These are phyloP conservation scores for Chlorella ohadii DNA, from an alignment of 139 green algal species.

Conservation along the genomic window DNA sequence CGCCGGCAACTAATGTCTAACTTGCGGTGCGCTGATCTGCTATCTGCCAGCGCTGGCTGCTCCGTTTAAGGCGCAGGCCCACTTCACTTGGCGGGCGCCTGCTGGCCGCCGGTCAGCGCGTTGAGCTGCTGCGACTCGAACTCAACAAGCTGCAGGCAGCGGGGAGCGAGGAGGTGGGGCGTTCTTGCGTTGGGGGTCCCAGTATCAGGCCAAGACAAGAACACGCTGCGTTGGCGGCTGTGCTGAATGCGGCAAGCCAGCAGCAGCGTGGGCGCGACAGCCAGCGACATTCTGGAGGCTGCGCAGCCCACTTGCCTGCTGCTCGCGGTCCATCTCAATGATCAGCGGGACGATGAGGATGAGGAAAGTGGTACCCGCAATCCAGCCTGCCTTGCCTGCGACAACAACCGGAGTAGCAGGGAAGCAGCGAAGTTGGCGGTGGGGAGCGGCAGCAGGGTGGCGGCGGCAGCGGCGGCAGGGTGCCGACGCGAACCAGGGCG, in stretches of 20 bases:
- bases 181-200: too few relatives aligned
- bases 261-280: too few relatives aligned
- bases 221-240: too few relatives aligned
- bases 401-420: constrained; percentile 26
- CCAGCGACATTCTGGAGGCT: too few relatives aligned
- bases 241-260: too few relatives aligned
- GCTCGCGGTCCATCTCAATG: constrained; percentile 97
- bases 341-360: constrained; percentile 94
- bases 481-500: too few relatives aligned
- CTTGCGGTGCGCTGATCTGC: too few relatives aligned
- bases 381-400: constrained; percentile 94
- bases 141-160: constrained; percentile 48
- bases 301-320: constrained; percentile 78
- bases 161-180: background rate
- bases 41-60: background rate
- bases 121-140: constrained; percentile 72
- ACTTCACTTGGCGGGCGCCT: constrained; percentile 9
- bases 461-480: background rate
- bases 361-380: constrained; percentile 86
- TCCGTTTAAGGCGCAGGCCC: background rate
- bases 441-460: background rate
- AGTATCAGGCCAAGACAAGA: too few relatives aligned
- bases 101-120: constrained; percentile 59
- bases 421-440: too few relatives aligned
- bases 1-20: too few relatives aligned